A percentile compares a stretch with the other conserved stretches of the same genome.
Evolutionary conservation across 2,329 filamentous ascomycete species (phyloP).

Genomic region (Sphaerulina musiva): DNA sequence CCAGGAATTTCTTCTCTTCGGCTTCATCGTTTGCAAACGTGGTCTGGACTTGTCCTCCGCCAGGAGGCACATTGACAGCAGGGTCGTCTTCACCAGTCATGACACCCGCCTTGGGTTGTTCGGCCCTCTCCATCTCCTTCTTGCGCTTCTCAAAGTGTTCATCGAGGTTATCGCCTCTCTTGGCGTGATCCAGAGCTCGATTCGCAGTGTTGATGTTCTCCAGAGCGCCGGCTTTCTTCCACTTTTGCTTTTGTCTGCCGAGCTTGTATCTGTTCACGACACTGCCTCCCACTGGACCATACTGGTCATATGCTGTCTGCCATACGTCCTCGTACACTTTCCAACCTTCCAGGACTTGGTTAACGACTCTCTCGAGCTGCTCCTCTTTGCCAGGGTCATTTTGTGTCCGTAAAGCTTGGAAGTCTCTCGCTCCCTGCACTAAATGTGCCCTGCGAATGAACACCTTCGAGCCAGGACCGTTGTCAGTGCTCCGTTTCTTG

Average conservation of each 20-base stretch:
- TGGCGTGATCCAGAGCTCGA: constrained; percentile 23
- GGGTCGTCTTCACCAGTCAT: background rate
- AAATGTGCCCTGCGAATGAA: constrained; percentile 30
- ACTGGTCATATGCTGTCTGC: constrained; percentile 22
- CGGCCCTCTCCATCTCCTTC: constrained; percentile 1
- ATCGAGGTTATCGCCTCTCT: constrained; percentile 28
- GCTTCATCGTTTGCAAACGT: constrained; percentile 3
- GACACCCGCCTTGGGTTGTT: background rate
- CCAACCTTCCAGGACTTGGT: constrained; percentile 29
- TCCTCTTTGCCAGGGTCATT: constrained; percentile 12
- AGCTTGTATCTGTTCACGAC: constrained; percentile 22
- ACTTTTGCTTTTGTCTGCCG: constrained; percentile 25
- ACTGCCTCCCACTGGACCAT: constrained; percentile 18
- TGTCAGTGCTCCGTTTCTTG: constrained; percentile 44
- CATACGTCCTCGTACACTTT: constrained; percentile 32
- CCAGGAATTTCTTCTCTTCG: constrained; percentile 1
- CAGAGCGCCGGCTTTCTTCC: constrained; percentile 31
- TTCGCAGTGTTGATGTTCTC: constrained; percentile 32
- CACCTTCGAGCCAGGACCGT: constrained; percentile 25
- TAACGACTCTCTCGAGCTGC: constrained; percentile 17
- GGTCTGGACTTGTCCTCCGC: constrained; percentile 1
- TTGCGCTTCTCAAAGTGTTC: constrained; percentile 20
- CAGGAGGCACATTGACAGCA: background rate
- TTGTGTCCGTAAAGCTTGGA: constrained; percentile 19
- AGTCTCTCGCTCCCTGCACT: constrained; percentile 29